Conservation (phyloP, 2,329 filamentous ascomycete species). For the Penicillium vulpinum region DNA sequence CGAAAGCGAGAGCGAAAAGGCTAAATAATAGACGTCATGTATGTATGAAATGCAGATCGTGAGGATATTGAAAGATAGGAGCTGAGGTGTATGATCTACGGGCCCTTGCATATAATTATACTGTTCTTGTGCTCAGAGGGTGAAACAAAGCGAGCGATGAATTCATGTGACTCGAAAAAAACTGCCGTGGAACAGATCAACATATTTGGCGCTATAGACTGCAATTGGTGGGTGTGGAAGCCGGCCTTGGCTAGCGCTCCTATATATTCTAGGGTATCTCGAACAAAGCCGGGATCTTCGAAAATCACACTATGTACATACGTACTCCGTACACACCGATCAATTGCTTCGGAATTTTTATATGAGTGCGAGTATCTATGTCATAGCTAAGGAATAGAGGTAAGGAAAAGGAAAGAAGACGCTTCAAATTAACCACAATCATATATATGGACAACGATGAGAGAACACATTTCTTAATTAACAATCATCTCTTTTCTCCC, state of each 20-base stretch:
- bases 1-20: background rate
- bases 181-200: background rate
- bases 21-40: background rate
- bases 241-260: background rate
- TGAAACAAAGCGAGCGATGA: background rate
- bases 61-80: background rate
- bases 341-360: background rate
- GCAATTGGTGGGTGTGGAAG: background rate
- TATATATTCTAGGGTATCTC: too few species aligned
- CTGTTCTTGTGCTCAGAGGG: too few species aligned
- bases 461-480: conserved; percentile 3
- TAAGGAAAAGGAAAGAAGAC: background rate
- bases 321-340: too few species aligned
- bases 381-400: too few species aligned
- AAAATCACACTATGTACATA: background rate
- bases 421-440: conserved; percentile 7
- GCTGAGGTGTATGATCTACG: background rate
- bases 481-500: conserved; percentile 3
- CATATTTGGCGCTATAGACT: background rate
- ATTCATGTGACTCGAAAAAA: background rate
- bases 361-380: background rate
- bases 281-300: background rate
- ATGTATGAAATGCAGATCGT: background rate
- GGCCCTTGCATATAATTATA: background rate
- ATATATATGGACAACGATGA: conserved; percentile 5